phyloP scores from a whole-genome alignment of 345 rosid species.

The Salix suchowensis region DNA sequence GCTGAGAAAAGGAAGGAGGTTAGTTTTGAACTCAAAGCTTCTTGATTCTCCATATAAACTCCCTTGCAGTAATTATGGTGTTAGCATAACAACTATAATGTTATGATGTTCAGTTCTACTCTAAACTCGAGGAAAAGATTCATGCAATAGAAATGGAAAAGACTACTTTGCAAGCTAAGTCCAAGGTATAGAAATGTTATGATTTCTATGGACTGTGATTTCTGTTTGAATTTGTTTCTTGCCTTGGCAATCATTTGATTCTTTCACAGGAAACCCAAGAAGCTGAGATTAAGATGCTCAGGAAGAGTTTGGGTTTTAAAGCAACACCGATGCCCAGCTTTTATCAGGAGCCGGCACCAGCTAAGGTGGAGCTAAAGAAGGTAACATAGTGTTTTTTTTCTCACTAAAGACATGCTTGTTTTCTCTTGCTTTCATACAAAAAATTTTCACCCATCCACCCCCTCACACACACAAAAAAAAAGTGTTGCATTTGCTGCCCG shows the following conservation, averaged over 20 bases:
- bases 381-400: constrained; percentile 29
- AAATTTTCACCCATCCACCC: background rate
- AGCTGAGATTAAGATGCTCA: constrained; percentile 83
- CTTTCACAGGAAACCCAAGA: constrained; percentile 80
- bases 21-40: constrained; percentile 21
- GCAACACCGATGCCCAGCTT: constrained; percentile 98
- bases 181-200: constrained; percentile 50
- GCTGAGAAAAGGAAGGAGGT: constrained; percentile 99
- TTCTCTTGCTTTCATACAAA: background rate
- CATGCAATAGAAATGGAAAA: constrained; percentile 88
- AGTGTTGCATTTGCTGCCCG: background rate
- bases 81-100: constrained; percentile 6
- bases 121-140: constrained; percentile 95
- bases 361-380: constrained; percentile 86
- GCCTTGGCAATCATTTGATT: constrained; percentile 3
- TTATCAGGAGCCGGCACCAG: constrained; percentile 93
- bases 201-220: background rate
- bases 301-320: constrained; percentile 90
- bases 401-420: constrained; percentile 1
- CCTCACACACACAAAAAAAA: background rate
- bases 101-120: constrained; percentile 59
- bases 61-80: background rate
- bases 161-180: constrained; percentile 76
- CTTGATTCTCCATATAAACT: background rate
- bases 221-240: background rate